These are phyloP conservation scores for Hypoxylon sp. DNA, from an alignment of 2,329 filamentous ascomycete species.

Conservation along the genomic window DNA sequence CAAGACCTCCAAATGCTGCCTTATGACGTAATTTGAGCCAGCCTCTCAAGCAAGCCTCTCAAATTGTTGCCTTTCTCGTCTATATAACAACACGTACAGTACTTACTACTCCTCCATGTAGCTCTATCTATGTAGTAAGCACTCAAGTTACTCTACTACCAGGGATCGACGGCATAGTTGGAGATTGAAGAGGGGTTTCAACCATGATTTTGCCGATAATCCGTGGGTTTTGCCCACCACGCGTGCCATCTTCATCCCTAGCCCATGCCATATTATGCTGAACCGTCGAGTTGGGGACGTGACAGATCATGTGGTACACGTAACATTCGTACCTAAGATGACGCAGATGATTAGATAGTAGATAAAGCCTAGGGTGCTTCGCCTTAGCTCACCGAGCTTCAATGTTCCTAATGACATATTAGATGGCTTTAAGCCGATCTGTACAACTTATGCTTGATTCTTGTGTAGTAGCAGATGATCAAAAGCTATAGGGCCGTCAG, in stretches of 20 bases:
- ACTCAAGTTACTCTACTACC: constrained; percentile 15
- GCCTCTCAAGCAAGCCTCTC: constrained; percentile 13
- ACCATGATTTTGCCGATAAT: constrained; percentile 19
- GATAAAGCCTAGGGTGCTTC: constrained; percentile 5
- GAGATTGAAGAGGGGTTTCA: constrained; percentile 16
- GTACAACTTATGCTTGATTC: constrained; percentile 16
- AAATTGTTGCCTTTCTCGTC: constrained; percentile 6
- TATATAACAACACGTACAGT: constrained; percentile 5
- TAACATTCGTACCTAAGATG: constrained; percentile 27
- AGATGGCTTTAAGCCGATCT: constrained; percentile 21
- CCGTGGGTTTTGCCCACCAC: background rate
- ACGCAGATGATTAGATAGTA: constrained; percentile 16
- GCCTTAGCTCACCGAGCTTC: constrained; percentile 28
- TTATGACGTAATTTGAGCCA: constrained; percentile 37
- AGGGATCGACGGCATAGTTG: constrained; percentile 5
- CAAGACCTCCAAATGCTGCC: constrained; percentile 33
- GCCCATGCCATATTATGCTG: constrained; percentile 25
- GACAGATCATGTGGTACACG: constrained; percentile 36
- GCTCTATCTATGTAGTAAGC: constrained; percentile 33
- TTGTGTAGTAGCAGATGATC: constrained; percentile 11
- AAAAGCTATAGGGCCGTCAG: constrained; percentile 9
- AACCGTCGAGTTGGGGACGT: constrained; percentile 31
- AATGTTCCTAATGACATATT: constrained; percentile 4
- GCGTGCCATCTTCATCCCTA: constrained; percentile 14
- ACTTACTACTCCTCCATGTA: constrained; percentile 13